Conservation (phyloP, 2,329 filamentous ascomycete genomes). For the Sporothrix humicola region DNA sequence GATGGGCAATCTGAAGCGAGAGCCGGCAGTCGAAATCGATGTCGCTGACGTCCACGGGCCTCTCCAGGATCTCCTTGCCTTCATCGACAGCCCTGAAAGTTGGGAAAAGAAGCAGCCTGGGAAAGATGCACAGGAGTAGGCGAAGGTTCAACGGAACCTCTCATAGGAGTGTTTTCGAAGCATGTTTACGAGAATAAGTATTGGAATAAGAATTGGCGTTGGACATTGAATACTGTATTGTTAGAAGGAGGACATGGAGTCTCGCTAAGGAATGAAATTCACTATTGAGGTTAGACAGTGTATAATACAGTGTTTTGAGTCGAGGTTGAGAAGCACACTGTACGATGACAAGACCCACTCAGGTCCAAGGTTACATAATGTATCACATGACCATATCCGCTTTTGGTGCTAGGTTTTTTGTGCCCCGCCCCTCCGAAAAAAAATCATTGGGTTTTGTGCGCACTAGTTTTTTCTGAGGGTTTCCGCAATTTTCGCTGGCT, state of each 20-base stretch:
- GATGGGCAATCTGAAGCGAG: not conserved
- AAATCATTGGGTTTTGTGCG: slow-evolving; percentile 36
- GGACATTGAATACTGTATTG: not conserved
- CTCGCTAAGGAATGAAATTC: too few species aligned
- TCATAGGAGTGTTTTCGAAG: too few species aligned
- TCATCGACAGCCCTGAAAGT: slow-evolving; percentile 9
- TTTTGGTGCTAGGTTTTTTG: slow-evolving; percentile 31
- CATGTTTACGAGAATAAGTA: too few species aligned
- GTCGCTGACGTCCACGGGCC: not conserved
- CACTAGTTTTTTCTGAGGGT: slow-evolving; percentile 37
- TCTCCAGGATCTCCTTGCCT: slow-evolving; percentile 1
- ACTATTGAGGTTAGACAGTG: not conserved
- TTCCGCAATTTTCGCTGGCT: slow-evolving; percentile 33
- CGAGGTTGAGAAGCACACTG: not conserved
- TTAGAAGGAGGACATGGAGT: not conserved
- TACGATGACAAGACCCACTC: not conserved
- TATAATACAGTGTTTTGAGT: not conserved
- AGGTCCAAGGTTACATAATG: not conserved
- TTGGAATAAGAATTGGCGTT: not conserved
- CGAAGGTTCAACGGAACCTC: too few species aligned
- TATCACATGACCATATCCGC: slow-evolving; percentile 17
- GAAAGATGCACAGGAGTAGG: not conserved
- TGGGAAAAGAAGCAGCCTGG: not conserved
- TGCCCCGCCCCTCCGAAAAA: slow-evolving; percentile 34
- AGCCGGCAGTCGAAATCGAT: not conserved